A percentile compares a stretch with the other conserved stretches of the same genome.
phyloP scores from a whole-genome alignment of 2,329 filamentous ascomycete genomes.

The Fusarium cyanostomum region DNA sequence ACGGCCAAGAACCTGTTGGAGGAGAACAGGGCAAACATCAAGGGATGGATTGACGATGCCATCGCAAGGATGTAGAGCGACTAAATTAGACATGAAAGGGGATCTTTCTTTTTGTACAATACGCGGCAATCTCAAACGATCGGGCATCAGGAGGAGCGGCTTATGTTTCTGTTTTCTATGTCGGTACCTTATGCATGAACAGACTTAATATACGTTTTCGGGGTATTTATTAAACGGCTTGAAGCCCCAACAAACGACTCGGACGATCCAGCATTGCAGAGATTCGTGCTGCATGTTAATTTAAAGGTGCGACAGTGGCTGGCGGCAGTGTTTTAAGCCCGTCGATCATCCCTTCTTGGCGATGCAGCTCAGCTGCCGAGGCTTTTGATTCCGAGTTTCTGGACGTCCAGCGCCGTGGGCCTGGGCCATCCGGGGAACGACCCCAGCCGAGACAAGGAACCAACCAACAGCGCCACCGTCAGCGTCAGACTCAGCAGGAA shows the following conservation, averaged over 20 bases:
- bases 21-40: conserved; percentile 34
- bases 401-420: no score
- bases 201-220: conserved; percentile 33
- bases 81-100: conserved; percentile 18
- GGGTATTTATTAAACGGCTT: conserved; percentile 8
- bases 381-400: no score
- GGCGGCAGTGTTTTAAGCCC: no score
- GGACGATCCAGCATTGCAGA: conserved; percentile 16
- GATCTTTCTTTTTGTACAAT: conserved; percentile 19
- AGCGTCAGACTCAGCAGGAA: no score
- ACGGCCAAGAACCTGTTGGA: conserved; percentile 19
- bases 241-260: conserved; percentile 20
- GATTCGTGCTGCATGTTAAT: conserved; percentile 3
- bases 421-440: no score
- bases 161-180: conserved; percentile 26
- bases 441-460: no score
- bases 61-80: conserved; percentile 12
- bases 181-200: conserved; percentile 20
- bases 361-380: no score
- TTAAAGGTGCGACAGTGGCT: neutral
- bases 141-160: conserved; percentile 38
- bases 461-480: no score
- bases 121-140: conserved; percentile 33
- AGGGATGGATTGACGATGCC: conserved; percentile 34
- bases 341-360: no score